phyloP scores from a whole-genome alignment of 306 rosid species.

The Nissolia schottii region DNA sequence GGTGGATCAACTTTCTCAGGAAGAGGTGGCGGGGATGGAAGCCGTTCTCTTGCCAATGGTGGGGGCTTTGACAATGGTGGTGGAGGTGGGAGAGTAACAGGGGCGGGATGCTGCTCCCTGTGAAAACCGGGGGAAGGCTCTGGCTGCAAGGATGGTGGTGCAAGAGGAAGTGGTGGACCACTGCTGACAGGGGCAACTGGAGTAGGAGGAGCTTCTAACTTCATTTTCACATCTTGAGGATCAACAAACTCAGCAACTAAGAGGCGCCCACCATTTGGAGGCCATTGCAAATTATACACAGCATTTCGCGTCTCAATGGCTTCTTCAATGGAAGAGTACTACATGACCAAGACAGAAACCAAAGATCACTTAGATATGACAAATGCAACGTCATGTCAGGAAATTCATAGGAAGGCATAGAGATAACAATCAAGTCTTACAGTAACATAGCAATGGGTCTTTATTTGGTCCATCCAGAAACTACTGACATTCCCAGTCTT shows the following conservation, averaged over 20 bases:
- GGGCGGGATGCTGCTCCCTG: slow-evolving; percentile 40
- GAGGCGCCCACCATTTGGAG: slow-evolving; percentile 90
- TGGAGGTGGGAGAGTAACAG: slow-evolving; percentile 44
- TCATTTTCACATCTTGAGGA: slow-evolving; percentile 74
- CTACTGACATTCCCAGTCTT: slow-evolving; percentile 69
- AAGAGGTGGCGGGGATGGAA: slow-evolving; percentile 83
- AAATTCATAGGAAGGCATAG: background rate
- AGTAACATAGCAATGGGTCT: slow-evolving; percentile 97
- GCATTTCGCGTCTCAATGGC: slow-evolving; percentile 85
- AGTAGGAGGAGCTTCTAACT: slow-evolving; percentile 58
- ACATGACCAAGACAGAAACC: slow-evolving; percentile 22
- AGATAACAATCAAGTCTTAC: slow-evolving; percentile 44
- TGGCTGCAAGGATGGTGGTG: slow-evolving; percentile 42
- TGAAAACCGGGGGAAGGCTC: slow-evolving; percentile 39
- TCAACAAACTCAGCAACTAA: slow-evolving; percentile 83
- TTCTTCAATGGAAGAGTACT: slow-evolving; percentile 83
- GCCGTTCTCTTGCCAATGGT: slow-evolving; percentile 58
- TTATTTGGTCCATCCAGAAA: slow-evolving; percentile 99
- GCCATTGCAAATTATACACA: slow-evolving; percentile 95
- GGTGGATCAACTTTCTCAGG: slow-evolving; percentile 70
- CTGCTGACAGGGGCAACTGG: slow-evolving; percentile 45
- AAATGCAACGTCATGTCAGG: background rate
- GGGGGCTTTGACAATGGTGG: slow-evolving; percentile 48
- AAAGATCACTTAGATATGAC: background rate
- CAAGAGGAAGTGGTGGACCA: slow-evolving; percentile 42